A percentile compares a stretch with the other conserved stretches of the same genome.
Conservation (phyloP, 2,329 filamentous ascomycete genomes). For the Aspergillus fumigatus region DNA sequence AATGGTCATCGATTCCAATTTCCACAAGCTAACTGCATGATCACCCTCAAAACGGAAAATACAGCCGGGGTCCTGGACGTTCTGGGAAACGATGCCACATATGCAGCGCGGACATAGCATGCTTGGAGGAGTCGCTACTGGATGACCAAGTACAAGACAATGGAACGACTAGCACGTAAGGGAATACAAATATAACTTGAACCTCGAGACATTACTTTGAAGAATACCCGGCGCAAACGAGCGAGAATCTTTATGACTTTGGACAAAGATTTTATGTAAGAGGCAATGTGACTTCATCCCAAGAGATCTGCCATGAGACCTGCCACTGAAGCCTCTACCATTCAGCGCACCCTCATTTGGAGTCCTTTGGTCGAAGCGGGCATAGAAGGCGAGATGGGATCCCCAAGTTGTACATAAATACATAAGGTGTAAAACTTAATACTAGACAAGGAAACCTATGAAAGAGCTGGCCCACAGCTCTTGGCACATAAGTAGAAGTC, state of each 20-base stretch:
- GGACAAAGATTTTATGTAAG: neutral
- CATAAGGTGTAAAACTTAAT: neutral
- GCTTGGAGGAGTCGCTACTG: slow-evolving; percentile 20
- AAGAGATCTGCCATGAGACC: no score
- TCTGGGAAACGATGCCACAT: slow-evolving; percentile 16
- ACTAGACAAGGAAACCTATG: neutral
- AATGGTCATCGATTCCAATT: neutral
- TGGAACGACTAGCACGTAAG: slow-evolving; percentile 11
- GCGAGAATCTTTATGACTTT: neutral
- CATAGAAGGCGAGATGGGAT: neutral
- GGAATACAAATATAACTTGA: slow-evolving; percentile 16
- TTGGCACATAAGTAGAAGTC: neutral
- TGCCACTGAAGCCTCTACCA: no score
- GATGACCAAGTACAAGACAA: slow-evolving; percentile 17
- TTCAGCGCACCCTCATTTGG: neutral
- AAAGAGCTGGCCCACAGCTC: neutral
- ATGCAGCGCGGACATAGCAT: slow-evolving; percentile 15
- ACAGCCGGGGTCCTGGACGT: slow-evolving; percentile 4
- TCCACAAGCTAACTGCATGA: neutral
- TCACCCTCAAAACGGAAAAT: slow-evolving; percentile 7
- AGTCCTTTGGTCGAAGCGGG: neutral
- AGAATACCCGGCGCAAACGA: neutral
- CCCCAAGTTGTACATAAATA: neutral
- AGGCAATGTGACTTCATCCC: neutral
- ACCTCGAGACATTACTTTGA: slow-evolving; percentile 12